Conservation (phyloP, 371 early-diverging fungal species). For the Lichtheimia ramosa region DNA sequence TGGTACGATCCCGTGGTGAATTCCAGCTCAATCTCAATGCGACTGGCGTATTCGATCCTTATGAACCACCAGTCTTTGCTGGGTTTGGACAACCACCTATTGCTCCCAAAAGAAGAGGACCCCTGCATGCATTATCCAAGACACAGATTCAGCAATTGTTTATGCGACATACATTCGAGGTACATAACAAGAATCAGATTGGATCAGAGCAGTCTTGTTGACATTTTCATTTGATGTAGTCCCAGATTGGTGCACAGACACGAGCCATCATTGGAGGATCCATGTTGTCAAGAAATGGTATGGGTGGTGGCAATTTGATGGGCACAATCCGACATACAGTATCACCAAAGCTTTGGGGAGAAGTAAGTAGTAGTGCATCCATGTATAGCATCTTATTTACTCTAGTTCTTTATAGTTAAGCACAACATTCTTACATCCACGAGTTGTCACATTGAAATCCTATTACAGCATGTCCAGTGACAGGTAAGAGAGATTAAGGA, state of each 20-base stretch:
- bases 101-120: conserved; percentile 19
- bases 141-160: conserved; percentile 70
- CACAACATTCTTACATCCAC: conserved; percentile 58
- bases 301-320: conserved; percentile 76
- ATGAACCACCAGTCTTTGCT: conserved; percentile 54
- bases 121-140: conserved; percentile 36
- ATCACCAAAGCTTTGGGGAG: conserved; percentile 70
- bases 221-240: conserved; percentile 36
- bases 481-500: conserved; percentile 33
- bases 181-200: conserved; percentile 20
- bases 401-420: conserved; percentile 39
- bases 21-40: conserved; percentile 58
- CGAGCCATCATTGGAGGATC: conserved; percentile 65
- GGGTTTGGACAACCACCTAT: conserved; percentile 30
- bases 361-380: conserved; percentile 40
- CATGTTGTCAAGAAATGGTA: conserved; percentile 71
- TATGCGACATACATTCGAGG: conserved; percentile 86
- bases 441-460: conserved; percentile 62
- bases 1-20: conserved; percentile 69
- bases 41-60: conserved; percentile 55
- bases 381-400: neutral
- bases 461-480: conserved; percentile 69
- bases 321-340: conserved; percentile 75
- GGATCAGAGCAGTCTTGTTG: neutral
- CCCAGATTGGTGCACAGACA: conserved; percentile 70